A percentile compares a stretch with the other conserved stretches of the same genome.
Evolutionary conservation across 2,329 filamentous ascomycete species (phyloP).

Genomic region (Colletotrichum phormii): DNA sequence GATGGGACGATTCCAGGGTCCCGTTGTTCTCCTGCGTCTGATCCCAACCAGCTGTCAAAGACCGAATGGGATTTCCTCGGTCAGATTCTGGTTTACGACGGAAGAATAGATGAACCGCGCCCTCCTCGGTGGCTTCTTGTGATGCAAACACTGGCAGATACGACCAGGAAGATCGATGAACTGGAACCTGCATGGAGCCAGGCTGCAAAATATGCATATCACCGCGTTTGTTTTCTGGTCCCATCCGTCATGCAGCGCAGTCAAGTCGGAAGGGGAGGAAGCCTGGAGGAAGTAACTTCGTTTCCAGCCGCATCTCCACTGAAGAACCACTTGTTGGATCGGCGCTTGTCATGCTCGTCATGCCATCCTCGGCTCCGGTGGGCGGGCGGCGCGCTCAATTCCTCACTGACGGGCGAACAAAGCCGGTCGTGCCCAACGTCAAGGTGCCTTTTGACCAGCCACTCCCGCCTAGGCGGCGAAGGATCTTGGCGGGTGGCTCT

Average conservation of each 20-base stretch:
- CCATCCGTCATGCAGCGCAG: neutral
- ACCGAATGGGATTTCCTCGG: neutral
- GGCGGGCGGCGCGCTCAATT: neutral
- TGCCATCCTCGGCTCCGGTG: constrained; percentile 9
- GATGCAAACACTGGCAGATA: neutral
- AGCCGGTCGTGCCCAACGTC: neutral
- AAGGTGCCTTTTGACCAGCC: neutral
- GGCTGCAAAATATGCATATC: neutral
- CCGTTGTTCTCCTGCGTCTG: neutral
- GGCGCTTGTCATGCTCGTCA: constrained; percentile 22
- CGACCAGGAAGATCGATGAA: neutral
- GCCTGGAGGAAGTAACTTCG: neutral
- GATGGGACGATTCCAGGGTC: constrained; percentile 17
- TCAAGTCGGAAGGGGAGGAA: no score
- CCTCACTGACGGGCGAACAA: neutral
- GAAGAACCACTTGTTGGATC: constrained; percentile 11
- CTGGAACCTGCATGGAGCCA: neutral
- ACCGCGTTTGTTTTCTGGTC: neutral
- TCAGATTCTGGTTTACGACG: constrained; percentile 7
- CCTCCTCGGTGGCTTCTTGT: neutral
- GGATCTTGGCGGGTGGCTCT: neutral
- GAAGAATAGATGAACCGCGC: constrained; percentile 8
- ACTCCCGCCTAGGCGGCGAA: neutral
- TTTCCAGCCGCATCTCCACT: constrained; percentile 3
- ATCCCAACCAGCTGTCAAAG: neutral